Base-by-base conservation (phyloP, 352 stramenopile species). In the Globisporangium cystogenes region DNA sequence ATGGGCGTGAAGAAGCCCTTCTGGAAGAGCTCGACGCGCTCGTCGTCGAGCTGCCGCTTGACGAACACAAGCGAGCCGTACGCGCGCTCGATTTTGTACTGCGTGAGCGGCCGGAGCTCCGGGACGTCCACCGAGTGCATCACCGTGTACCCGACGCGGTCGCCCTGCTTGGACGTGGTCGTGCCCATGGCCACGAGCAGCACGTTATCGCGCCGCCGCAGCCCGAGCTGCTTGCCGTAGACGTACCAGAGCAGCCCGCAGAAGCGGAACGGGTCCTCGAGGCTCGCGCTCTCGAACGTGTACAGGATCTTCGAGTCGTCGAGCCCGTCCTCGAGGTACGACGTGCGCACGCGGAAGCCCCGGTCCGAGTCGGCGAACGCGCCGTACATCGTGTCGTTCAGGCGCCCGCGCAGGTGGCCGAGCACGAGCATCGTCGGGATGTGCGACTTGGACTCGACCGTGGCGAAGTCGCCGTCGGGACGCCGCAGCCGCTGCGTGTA, bases 131-230 rank as follows among this genome's bases (percentile, higher is more conserved):
- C 59, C 7, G 68, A 77, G 35, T 77, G 68, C 47, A 67, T 48
- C n/a, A 74, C 57, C 26, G 70, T 67, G 49, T 73, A 77, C 2
- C 68, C 68, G 3, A 77, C 48, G 4, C 63, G 63, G 45, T 77
- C 68, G 26, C 68, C 68, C 6, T 56, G 49, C 11, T 41, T 18
- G 15, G 68, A 70, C 23, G 24, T 46, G 4, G 59, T 68, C 35
- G 59, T 39, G 0, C 68, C 68, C 54, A 65, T 74, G 14, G 68
- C 72, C 5, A 63, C 57, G 21, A 74, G 47, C 2, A 68, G 53
- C 23, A 68, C 72, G 21, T 62, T 60, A 33, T 77, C 68, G 6
- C 68, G 57, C 18, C 68, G 64, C 23, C 62, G 67, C 31, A 60
- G 57, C 0, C 56, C 65, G 14, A 55, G 29, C 16, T 23, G 15